Evolutionary conservation across 2,329 filamentous ascomycete genomes (phyloP), one percentile per base, ranked within the genome.

Genomic region (Diplodia scrobiculata): DNA sequence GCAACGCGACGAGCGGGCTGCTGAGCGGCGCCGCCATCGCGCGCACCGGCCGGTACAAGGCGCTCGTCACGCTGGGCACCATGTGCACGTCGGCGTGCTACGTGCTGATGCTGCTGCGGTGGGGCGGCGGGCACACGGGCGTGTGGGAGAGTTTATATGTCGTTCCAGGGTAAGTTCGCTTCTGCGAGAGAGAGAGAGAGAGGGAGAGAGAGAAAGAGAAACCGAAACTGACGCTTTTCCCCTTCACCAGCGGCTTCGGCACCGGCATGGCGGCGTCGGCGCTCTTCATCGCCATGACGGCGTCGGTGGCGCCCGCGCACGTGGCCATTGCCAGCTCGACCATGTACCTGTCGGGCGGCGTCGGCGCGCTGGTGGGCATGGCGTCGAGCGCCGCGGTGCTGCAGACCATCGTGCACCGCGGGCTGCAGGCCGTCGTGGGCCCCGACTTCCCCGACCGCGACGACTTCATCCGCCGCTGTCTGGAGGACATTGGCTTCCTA

Each of bases 1-100:
- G 89, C 0, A 91, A 91, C 70, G 85, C 88, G 0, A 67, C 86
- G 0, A 89, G 88, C 0, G 87, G 87, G 0, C 77, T 91, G 1
- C 50, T 87, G 0, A 82, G 87, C 0, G 89, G 89, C 0, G 71
- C 79, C 0, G 79, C 82, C 58, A 89, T 89, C 70, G 81, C 82
- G 48, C 79, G 77, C 77, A 25, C 70, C 11, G 73, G 73, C n/a
- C 69, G 70, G 1, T 75, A 75, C 66, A 74, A 73, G 60, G 25
- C 51, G 7, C 65, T 72, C 9, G 71, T 69, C 10, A 62, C 72
- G 2, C 36, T 70, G 1, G 71, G 73, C 6, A 72, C 71, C 0
- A 27, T 70, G 7, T 52, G 68, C n/a, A 68, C 69, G 1, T 68
- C 71, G 5, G 48, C 67, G n/a, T 68, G 70, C 19, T 75, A 73